phyloP scores from a whole-genome alignment of 2,329 filamentous ascomycete genomes.

The Cordyceps fumosorosea region DNA sequence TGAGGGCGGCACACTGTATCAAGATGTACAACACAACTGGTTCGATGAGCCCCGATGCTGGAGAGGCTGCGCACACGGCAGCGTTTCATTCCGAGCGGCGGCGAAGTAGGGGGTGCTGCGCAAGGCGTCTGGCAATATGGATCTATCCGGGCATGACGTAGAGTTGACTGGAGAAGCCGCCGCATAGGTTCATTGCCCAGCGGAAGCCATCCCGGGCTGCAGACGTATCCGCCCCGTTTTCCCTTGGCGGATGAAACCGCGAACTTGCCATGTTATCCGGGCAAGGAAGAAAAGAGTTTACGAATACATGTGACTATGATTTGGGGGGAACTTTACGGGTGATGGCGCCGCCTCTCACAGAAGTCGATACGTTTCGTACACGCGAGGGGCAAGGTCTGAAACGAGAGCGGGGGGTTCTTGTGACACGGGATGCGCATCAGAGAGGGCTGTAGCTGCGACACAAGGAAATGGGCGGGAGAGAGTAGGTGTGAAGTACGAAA shows the following conservation, averaged over 20 bases:
- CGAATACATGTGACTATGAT: too few relatives aligned
- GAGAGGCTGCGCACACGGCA: neutral
- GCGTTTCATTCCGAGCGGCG: neutral
- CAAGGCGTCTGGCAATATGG: neutral
- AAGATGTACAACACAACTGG: neutral
- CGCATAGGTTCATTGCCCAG: too few relatives aligned
- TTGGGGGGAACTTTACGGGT: too few relatives aligned
- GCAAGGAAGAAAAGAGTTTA: neutral
- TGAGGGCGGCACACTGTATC: neutral
- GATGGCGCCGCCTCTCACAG: neutral
- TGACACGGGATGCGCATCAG: neutral
- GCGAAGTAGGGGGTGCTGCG: neutral
- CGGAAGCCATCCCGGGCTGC: too few relatives aligned
- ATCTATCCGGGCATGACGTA: neutral
- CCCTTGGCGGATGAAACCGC: neutral
- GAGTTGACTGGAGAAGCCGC: neutral
- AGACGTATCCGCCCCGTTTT: neutral
- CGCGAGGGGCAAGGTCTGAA: neutral
- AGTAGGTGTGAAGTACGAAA: neutral
- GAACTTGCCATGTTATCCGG: neutral
- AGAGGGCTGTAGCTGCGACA: neutral
- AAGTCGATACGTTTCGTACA: neutral
- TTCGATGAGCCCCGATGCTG: neutral
- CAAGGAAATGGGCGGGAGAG: neutral
- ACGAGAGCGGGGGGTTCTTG: neutral